Evolutionary conservation across 2,329 filamentous ascomycete genomes (phyloP), one percentile per base, ranked within the genome.

Genomic region (Diaporthe sp.): DNA sequence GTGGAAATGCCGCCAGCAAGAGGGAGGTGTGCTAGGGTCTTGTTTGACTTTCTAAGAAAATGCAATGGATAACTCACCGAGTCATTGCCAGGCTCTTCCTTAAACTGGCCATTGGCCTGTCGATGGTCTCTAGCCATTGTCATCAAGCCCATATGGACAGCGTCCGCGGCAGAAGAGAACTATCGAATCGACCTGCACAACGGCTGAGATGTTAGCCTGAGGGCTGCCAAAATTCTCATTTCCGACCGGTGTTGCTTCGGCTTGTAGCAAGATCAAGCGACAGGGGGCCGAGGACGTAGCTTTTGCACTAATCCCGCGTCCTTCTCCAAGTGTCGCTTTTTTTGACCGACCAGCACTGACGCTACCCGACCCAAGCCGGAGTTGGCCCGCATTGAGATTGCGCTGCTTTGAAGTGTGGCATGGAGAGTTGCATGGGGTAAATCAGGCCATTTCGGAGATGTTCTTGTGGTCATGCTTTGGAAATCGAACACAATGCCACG

Each of bases 121-220:
- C 70, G 70, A 77, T 84, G 84, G 77, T 85, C 84, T 77, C 85
- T 84, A 77, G 84, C 84, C 85, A 87, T 87, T 78, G 84, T 84
- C 63, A 68, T 68, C 79, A 84, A 83, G 80, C 84, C 82, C 84
- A 85, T 85, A 76, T 70, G 72, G 70, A 65, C 50, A 55, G 30
- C 30, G 58, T 51, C 51, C 50, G 5, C 59, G 44, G 77, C 76
- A 76, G 72, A 73, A 70, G 58, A 66, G 72, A 50, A 39, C 55
- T 73, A 72, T 76, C 47, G 58, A 73, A 70, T n/a, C 30, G 50
- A 73, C 53, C 71, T 68, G 37, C 27, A 25, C 37, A 70, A 50
- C 44, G 30, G 53, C 68, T 58, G 69, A 65, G 58, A 69, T 73
- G 50, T 66, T 51, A 75, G 63, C 59, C 59, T 61, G 70, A 58